These are phyloP conservation scores for Penicillium soppii DNA, from an alignment of 495 filamentous ascomycete species.

Conservation along the genomic window DNA sequence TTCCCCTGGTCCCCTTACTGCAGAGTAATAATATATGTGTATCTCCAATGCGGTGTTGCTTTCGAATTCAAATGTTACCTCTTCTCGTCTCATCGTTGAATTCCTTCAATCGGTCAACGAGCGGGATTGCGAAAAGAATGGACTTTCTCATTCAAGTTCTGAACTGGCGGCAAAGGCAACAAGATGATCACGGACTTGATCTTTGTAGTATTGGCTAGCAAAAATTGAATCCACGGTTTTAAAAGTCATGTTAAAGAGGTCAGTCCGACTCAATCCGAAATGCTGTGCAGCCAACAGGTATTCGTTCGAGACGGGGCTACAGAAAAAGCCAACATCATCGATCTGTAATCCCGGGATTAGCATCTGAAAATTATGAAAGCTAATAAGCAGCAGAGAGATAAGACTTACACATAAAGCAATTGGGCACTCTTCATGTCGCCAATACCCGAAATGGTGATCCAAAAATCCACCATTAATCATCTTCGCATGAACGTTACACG, in stretches of 20 bases:
- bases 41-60: no score
- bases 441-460: constrained; percentile 73
- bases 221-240: constrained; percentile 64
- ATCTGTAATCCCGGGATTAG: constrained; percentile 51
- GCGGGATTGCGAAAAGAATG: not conserved
- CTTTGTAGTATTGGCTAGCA: constrained; percentile 59
- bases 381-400: not conserved
- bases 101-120: no score
- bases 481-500: constrained; percentile 76
- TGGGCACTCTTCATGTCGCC: constrained; percentile 53
- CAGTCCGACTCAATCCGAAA: constrained; percentile 56
- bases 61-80: no score
- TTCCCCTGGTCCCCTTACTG: no score
- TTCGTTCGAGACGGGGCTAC: constrained; percentile 76
- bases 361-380: constrained; percentile 1
- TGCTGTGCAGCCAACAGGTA: constrained; percentile 71
- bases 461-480: constrained; percentile 67
- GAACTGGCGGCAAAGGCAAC: not conserved
- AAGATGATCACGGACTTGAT: constrained; percentile 35
- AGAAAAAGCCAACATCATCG: constrained; percentile 85
- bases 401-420: constrained; percentile 59
- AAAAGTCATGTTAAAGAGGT: constrained; percentile 57
- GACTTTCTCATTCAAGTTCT: not conserved
- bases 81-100: no score
- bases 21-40: no score